phyloP scores from a whole-genome alignment of 352 stramenopile genomes.

The Pythium angustatum region DNA sequence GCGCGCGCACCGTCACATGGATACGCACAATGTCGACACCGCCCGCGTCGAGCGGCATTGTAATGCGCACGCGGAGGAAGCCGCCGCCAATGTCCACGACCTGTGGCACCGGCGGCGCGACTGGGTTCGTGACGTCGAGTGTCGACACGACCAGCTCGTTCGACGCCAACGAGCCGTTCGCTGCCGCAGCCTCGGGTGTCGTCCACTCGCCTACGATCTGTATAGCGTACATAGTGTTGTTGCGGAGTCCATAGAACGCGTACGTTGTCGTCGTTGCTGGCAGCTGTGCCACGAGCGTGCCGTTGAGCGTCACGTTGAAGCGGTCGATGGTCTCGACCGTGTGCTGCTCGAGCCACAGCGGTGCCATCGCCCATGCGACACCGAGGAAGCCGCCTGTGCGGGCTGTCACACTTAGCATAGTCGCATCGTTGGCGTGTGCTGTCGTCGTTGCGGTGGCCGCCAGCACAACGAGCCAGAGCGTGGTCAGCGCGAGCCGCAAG shows the following conservation, averaged over 20 bases:
- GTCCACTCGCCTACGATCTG: conserved; percentile 13
- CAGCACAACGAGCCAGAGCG: background rate
- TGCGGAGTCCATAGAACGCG: conserved; percentile 34
- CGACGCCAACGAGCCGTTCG: conserved; percentile 29
- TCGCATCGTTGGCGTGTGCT: background rate
- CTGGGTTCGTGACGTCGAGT: conserved; percentile 23
- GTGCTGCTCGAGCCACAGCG: conserved; percentile 17
- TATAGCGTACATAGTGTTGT: conserved; percentile 39
- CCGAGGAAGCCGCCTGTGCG: conserved; percentile 40
- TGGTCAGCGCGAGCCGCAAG: background rate
- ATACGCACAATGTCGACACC: conserved; percentile 33
- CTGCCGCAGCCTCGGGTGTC: no score
- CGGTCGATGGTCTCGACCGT: background rate
- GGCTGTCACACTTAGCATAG: conserved; percentile 16
- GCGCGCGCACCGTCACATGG: conserved; percentile 29
- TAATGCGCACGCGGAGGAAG: conserved; percentile 28
- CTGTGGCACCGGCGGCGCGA: conserved; percentile 12
- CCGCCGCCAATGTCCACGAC: conserved; percentile 26
- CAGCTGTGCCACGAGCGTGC: conserved; percentile 32
- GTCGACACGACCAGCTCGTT: conserved; percentile 35
- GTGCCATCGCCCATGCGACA: conserved; percentile 36
- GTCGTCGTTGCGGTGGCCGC: background rate
- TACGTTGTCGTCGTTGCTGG: conserved; percentile 21
- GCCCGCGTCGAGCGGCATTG: conserved; percentile 38
- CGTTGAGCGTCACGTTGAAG: conserved; percentile 27